Conservation (phyloP, 306 rosid species). For the Erythrophleum fordii region DNA sequence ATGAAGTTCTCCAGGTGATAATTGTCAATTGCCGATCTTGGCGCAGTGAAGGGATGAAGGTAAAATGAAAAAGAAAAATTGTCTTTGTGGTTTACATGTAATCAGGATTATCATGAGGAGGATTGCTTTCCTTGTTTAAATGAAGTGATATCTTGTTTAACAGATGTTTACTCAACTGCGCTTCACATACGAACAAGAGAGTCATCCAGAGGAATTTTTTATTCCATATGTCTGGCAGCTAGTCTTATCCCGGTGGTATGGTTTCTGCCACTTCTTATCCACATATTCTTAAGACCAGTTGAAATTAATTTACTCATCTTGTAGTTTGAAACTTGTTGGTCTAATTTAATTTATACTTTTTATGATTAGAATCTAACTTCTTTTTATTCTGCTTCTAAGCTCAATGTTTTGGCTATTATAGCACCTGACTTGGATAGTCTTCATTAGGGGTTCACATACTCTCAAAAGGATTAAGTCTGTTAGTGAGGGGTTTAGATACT, state of each 20-base stretch:
- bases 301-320: constrained; percentile 25
- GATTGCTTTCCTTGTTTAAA: constrained; percentile 23
- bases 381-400: constrained; percentile 26
- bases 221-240: constrained; percentile 98
- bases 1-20: constrained; percentile 89
- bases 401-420: constrained; percentile 9
- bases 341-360: not conserved
- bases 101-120: constrained; percentile 26
- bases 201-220: constrained; percentile 96
- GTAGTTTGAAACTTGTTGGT: constrained; percentile 26
- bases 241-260: constrained; percentile 85
- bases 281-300: not conserved
- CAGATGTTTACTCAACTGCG: constrained; percentile 98
- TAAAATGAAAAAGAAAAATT: constrained; percentile 37
- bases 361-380: not conserved
- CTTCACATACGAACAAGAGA: constrained; percentile 98
- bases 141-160: constrained; percentile 24
- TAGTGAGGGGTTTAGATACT: not conserved
- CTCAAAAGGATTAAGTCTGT: constrained; percentile 1
- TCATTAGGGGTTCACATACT: constrained; percentile 13
- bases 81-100: constrained; percentile 15
- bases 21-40: constrained; percentile 90
- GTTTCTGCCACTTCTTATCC: constrained; percentile 32
- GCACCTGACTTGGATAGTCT: constrained; percentile 33
- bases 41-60: constrained; percentile 99